Base-by-base conservation (phyloP, 139 green algal genomes). In the Edaphochlamys debaryana region DNA sequence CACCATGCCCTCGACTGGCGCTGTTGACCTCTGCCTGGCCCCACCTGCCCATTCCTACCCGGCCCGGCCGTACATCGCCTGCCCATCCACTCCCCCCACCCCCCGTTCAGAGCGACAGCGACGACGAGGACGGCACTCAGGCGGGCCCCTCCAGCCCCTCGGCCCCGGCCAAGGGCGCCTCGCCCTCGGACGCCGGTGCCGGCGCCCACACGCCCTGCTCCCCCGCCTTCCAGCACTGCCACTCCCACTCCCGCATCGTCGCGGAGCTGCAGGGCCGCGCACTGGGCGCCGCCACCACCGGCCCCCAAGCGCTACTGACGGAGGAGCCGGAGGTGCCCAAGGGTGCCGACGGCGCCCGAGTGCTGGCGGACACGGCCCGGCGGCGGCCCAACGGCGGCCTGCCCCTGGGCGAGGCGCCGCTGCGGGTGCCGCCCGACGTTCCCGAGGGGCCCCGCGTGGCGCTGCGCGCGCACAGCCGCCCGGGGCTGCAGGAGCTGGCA, bases 141-240 rank as follows among this genome's bases (percentile, higher is more conserved):
- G n/a, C n/a, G 8, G 42, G 42, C 38, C 40, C 37, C 68, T 6
- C 40, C 29, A 75, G 40, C 13, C 68, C 68, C 17, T 41, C 70
- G n/a, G 45, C 70, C 50, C n/a, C 45, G 20, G 70, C 70, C 32
- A 48, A 48, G 30, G 71, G 52, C 1, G 52, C 42, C 1, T 34
- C 4, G 3, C 36, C 52, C 50, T 68, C 52, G 9, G 5, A 30
- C 30, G 56, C 70, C 13, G 32, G 1, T n/a, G 45, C 36, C 70
- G 30, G 8, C 56, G 56, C 7, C 32, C 50, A 32, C 34, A 37
- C 40, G 34, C 73, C 73, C 56, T 70, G 75, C 62, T 81, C 75
- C 3, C 75, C 75, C 58, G 75, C 75, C 62, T 81, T 81, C 58
- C 75, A 81, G 75, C 75, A 81, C 58, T 42, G 75, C 75, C 75